Conservation (phyloP, 2,329 filamentous ascomycete species). For the Coleophoma cylindrospora region DNA sequence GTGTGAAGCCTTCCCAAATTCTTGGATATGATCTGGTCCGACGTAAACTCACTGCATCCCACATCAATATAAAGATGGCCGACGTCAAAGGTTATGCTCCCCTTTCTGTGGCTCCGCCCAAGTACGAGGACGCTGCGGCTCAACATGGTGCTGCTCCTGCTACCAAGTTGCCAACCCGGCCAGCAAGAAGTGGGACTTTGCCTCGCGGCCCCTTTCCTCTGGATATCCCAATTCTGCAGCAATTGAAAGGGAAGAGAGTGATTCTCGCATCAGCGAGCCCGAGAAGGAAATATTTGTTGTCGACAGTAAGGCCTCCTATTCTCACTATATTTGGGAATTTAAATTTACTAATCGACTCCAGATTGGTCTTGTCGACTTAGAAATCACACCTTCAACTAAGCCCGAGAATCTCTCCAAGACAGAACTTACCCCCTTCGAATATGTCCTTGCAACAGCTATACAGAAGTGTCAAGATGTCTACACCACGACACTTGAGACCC, state of each 20-base stretch:
- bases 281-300: conserved; percentile 74
- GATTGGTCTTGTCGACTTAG: conserved; percentile 76
- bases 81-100: background rate
- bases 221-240: conserved; percentile 71
- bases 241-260: conserved; percentile 73
- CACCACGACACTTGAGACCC: conserved; percentile 31
- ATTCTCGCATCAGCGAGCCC: conserved; percentile 91
- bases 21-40: too few relatives aligned
- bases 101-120: conserved; percentile 11
- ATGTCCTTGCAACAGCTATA: conserved; percentile 81
- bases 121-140: conserved; percentile 18
- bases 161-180: conserved; percentile 10
- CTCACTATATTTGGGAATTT: background rate
- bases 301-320: conserved; percentile 39
- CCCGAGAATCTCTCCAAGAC: conserved; percentile 82
- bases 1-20: too few relatives aligned
- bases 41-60: too few relatives aligned
- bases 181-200: conserved; percentile 10
- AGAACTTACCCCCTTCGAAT: conserved; percentile 74
- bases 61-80: background rate
- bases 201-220: conserved; percentile 56
- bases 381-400: conserved; percentile 77
- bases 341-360: conserved; percentile 28
- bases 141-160: conserved; percentile 12
- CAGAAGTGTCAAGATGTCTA: conserved; percentile 75